Conservation (phyloP, 164 flowering plant genomes). For the Sextonia rubra region DNA sequence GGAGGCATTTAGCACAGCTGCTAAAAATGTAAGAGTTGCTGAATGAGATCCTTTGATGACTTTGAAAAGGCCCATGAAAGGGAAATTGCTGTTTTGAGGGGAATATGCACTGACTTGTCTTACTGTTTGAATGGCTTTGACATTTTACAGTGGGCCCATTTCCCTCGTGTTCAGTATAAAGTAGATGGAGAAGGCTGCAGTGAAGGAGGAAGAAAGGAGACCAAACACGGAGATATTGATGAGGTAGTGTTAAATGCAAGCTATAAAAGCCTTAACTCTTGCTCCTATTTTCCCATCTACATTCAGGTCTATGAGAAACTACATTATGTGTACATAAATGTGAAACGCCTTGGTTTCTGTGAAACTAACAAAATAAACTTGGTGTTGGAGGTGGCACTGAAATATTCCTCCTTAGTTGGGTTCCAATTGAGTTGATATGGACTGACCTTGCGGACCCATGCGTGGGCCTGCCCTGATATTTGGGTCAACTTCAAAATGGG, state of each 20-base stretch:
- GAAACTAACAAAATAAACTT: not conserved
- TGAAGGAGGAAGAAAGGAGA: conserved; percentile 21
- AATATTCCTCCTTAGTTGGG: not conserved
- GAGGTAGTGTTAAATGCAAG: conserved; percentile 20
- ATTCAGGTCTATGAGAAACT: not conserved
- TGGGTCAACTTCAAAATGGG: too few relatives aligned
- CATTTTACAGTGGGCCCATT: conserved; percentile 76
- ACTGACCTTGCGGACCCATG: too few relatives aligned
- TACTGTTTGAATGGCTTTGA: conserved; percentile 16
- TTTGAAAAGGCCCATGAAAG: not conserved
- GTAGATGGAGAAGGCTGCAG: conserved; percentile 44
- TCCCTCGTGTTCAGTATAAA: conserved; percentile 47
- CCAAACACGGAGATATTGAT: conserved; percentile 23
- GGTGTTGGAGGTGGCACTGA: not conserved
- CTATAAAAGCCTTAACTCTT: not conserved
- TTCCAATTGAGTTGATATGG: not conserved
- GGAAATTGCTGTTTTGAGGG: conserved; percentile 2
- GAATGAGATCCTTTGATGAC: not conserved
- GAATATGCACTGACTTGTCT: conserved; percentile 10
- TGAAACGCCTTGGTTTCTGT: not conserved
- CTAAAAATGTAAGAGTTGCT: conserved; percentile 67
- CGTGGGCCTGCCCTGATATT: too few relatives aligned
- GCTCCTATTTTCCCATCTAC: not conserved
- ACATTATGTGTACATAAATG: not conserved
- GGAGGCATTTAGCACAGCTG: conserved; percentile 90